Evolutionary conservation across 768 basidiomycete genomes (phyloP).

Genomic region (Steccherinum ochraceum): DNA sequence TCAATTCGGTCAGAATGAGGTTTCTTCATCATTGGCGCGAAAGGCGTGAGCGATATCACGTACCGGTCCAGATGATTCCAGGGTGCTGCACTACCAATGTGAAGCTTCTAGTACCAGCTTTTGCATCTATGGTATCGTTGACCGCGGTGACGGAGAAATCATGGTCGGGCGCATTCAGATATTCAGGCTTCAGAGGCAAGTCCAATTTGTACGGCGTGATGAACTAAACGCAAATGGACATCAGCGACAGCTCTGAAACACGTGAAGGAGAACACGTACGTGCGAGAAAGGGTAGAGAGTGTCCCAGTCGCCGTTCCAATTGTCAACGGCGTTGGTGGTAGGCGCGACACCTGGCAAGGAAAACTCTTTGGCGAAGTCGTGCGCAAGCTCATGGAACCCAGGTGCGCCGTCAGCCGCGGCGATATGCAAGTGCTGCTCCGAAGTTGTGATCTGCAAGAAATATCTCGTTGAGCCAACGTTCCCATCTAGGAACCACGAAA

Average conservation of each 20-base stretch:
- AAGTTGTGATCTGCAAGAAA: constrained; percentile 54
- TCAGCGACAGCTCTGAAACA: not conserved
- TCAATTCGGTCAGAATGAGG: not conserved
- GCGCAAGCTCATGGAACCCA: constrained; percentile 58
- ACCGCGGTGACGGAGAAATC: constrained; percentile 51
- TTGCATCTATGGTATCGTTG: constrained; percentile 47
- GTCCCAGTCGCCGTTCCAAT: constrained; percentile 87
- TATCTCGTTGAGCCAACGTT: not conserved
- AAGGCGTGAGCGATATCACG: constrained; percentile 17
- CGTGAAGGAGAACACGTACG: constrained; percentile 33
- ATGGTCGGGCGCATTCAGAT: constrained; percentile 17
- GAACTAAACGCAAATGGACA: constrained; percentile 43
- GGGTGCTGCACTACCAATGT: constrained; percentile 71
- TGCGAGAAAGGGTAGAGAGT: constrained; percentile 74
- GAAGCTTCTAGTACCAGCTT: constrained; percentile 60
- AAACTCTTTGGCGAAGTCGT: constrained; percentile 55
- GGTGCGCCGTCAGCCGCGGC: constrained; percentile 80
- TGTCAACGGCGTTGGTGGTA: constrained; percentile 53
- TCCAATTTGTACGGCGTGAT: constrained; percentile 78
- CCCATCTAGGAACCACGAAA: constrained; percentile 1
- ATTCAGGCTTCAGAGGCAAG: constrained; percentile 38
- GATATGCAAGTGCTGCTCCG: constrained; percentile 71
- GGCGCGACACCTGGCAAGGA: constrained; percentile 37
- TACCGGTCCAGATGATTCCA: constrained; percentile 82
- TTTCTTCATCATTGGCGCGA: not conserved